Evolutionary conservation across 371 early-diverging fungal genomes (phyloP).

Genomic region (Apophysomyces ossiformis): DNA sequence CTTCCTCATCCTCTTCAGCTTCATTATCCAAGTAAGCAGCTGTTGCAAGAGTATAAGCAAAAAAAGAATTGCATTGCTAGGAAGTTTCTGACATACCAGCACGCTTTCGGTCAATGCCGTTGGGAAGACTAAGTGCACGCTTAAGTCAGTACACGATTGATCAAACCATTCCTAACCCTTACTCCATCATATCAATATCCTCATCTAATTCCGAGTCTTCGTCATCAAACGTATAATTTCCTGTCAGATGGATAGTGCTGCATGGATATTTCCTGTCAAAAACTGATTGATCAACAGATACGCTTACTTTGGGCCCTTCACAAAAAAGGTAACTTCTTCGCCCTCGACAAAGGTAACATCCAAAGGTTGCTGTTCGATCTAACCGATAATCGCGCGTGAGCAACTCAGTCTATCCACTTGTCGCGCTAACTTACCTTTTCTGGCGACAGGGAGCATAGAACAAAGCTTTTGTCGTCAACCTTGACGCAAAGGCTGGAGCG

Average conservation of each 20-base stretch:
- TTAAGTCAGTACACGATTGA: neutral
- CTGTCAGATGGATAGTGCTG: slow-evolving; percentile 32
- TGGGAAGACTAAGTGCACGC: neutral
- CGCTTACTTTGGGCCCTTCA: slow-evolving; percentile 60
- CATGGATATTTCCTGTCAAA: neutral
- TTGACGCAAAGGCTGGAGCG: slow-evolving; percentile 71
- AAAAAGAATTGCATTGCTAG: neutral
- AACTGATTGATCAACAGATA: neutral
- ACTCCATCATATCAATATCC: slow-evolving; percentile 3
- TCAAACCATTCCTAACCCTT: neutral
- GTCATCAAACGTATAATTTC: slow-evolving; percentile 30
- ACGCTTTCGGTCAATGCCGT: neutral
- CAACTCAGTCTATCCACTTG: neutral
- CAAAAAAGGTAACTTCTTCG: slow-evolving; percentile 75
- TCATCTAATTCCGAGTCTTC: slow-evolving; percentile 17
- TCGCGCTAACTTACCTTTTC: slow-evolving; percentile 19
- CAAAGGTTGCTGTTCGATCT: slow-evolving; percentile 64
- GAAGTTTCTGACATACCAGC: neutral
- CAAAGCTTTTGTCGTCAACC: slow-evolving; percentile 74
- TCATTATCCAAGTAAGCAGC: slow-evolving; percentile 14
- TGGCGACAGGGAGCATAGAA: slow-evolving; percentile 65
- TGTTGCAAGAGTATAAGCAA: neutral
- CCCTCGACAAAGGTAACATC: slow-evolving; percentile 80
- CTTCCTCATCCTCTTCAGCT: slow-evolving; percentile 17
- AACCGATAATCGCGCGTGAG: neutral